Percentiles rank a stretch among this genome's conserved stretches.
phyloP scores from a whole-genome alignment of 805 yeast species.

The Starmerella bombicola region DNA sequence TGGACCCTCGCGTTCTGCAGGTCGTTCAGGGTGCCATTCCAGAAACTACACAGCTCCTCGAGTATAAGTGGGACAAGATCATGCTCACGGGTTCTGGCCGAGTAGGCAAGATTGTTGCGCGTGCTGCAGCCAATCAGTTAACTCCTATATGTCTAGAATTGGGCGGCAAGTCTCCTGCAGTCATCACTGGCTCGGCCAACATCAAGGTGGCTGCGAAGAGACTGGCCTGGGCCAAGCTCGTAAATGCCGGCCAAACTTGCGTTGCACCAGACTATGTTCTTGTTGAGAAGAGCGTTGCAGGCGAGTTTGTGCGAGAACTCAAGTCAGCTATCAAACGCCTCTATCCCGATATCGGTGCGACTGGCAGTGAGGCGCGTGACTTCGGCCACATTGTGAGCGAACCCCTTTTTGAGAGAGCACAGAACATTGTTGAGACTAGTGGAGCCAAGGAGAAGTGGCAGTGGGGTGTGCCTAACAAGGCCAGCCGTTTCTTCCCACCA shows the following conservation, averaged over 20 bases:
- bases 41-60: conserved; percentile 48
- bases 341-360: conserved; percentile 32
- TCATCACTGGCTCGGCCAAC: conserved; percentile 43
- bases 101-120: conserved; percentile 67
- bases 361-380: conserved; percentile 20
- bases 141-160: conserved; percentile 74
- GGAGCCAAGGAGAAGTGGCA: conserved; percentile 24
- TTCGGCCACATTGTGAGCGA: conserved; percentile 52
- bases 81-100: conserved; percentile 69
- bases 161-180: conserved; percentile 86
- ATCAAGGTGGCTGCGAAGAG: conserved; percentile 41
- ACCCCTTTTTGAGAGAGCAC: conserved; percentile 40
- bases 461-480: conserved; percentile 27
- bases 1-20: conserved; percentile 45
- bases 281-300: conserved; percentile 48
- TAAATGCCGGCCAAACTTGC: conserved; percentile 84
- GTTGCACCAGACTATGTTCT: conserved; percentile 76
- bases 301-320: conserved; percentile 37
- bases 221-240: conserved; percentile 62
- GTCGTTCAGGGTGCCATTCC: conserved; percentile 63
- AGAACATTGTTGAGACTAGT: conserved; percentile 31
- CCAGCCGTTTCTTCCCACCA: conserved; percentile 50
- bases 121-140: conserved; percentile 70
- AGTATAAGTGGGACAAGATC: conserved; percentile 64
- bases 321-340: conserved; percentile 34